Conservation (phyloP, 176 grass and related monocot genomes). For the Avena insularis region DNA sequence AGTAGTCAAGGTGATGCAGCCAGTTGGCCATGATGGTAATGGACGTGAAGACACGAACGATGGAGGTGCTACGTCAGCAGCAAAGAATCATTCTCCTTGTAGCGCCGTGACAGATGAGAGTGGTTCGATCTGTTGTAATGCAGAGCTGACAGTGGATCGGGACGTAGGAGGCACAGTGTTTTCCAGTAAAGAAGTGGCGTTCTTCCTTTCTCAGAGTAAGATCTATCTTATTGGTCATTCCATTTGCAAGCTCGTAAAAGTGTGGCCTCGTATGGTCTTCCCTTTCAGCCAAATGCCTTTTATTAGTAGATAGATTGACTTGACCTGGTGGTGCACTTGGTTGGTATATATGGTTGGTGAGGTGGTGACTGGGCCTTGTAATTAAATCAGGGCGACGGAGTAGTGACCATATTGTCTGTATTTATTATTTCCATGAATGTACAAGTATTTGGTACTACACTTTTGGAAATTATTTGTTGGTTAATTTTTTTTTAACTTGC, state of each 20-base stretch:
- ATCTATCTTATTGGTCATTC: no score
- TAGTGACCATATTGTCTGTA: no score
- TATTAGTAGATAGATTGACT: neutral
- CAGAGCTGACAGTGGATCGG: constrained; percentile 23
- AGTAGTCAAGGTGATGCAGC: constrained; percentile 18
- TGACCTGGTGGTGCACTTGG: no score
- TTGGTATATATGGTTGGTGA: no score
- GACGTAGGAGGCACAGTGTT: constrained; percentile 15
- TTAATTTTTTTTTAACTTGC: neutral
- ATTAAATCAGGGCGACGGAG: no score
- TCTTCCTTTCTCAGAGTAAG: constrained; percentile 85
- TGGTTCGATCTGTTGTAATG: constrained; percentile 15
- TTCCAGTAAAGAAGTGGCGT: constrained; percentile 59
- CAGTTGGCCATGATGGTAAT: constrained; percentile 29
- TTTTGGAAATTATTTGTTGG: no score
- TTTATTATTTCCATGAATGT: no score
- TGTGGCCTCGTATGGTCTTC: neutral
- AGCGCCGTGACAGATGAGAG: constrained; percentile 23
- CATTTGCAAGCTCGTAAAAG: no score
- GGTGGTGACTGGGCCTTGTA: no score
- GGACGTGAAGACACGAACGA: neutral
- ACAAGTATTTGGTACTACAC: no score
- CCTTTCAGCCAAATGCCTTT: neutral
- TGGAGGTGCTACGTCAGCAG: neutral
- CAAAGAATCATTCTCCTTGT: constrained; percentile 7